phyloP scores from a whole-genome alignment of 2,329 filamentous ascomycete genomes.

The Nakataea oryzae region DNA sequence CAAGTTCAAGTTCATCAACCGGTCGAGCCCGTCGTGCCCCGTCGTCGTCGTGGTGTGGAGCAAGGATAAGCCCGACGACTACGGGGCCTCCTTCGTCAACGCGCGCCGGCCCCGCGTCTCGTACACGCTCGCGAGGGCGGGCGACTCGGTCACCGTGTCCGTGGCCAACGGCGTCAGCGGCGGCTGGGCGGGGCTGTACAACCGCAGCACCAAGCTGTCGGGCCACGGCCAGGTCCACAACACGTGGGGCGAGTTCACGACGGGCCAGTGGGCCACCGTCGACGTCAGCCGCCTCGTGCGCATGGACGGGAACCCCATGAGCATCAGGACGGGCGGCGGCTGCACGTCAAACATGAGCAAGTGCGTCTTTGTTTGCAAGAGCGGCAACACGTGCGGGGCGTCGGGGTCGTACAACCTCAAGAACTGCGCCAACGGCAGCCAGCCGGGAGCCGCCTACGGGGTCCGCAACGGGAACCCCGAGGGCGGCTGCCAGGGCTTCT shows the following conservation, averaged over 20 bases:
- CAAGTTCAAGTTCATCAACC: slow-evolving; percentile 18
- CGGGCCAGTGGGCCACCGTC: slow-evolving; percentile 23
- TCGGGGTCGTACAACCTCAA: slow-evolving; percentile 24
- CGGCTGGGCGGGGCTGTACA: slow-evolving; percentile 25
- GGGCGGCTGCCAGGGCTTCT: slow-evolving; percentile 19
- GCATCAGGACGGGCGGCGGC: slow-evolving; percentile 19
- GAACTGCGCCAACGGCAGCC: slow-evolving; percentile 15
- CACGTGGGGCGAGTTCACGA: slow-evolving; percentile 33
- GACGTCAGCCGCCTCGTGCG: slow-evolving; percentile 32
- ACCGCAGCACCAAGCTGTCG: slow-evolving; percentile 16
- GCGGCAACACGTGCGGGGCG: slow-evolving; percentile 19
- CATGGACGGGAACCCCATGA: slow-evolving; percentile 29
- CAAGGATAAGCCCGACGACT: slow-evolving; percentile 9
- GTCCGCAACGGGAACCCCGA: slow-evolving; percentile 13
- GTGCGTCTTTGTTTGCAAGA: slow-evolving; percentile 31
- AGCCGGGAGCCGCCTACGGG: slow-evolving; percentile 3
- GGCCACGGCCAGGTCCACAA: slow-evolving; percentile 26
- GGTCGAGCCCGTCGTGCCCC: slow-evolving; percentile 7
- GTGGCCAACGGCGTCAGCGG: slow-evolving; percentile 23
- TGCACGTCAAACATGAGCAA: slow-evolving; percentile 27
- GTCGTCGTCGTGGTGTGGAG: slow-evolving; percentile 18
- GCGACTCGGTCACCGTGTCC: slow-evolving; percentile 23
- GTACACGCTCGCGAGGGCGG: slow-evolving; percentile 21
- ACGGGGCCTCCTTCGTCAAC: slow-evolving; percentile 17
- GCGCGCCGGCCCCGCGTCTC: slow-evolving; percentile 19